Evolutionary conservation across 2,329 filamentous ascomycete species (phyloP), one percentile per base, ranked within the genome.

Genomic region (Epichloe aotearoae): DNA sequence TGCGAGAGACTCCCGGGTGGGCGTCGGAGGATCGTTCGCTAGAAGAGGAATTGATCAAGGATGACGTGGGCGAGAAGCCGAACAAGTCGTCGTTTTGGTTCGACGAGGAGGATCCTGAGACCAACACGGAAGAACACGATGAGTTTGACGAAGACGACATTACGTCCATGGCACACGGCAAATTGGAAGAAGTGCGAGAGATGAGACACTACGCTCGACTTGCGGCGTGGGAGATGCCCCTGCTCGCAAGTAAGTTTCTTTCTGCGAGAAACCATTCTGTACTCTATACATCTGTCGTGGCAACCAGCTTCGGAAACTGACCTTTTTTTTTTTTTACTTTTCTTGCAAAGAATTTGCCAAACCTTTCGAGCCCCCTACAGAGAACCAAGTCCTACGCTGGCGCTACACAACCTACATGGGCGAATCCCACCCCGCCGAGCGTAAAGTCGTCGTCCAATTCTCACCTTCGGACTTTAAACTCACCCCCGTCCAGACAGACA

Each of bases 331-430:
- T 26, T 2, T 23, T 6, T 2, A 2, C 6, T 26, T 43, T 43
- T 19, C 14, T 42, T 1, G 23, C 23, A 33, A 15, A 95, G 88
- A 91, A 64, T 78, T 93, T 55, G 84, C 87, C 50, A 87, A 87
- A 68, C 84, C 87, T 17, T 97, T 95, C 66, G 70, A 76, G 54
- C 79, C 82, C 82, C 88, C 91, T 2, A 75, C 77, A 14, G 66
- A 74, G 33, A 68, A 80, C 44, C 76, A 86, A 59, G 81, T 88
- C 44, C 80, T 98, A 52, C 85, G 91, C 61, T 98, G 96, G 81
- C 84, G 93, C 61, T 96, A 95, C 73, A 98, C 93, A 15, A 90
- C 85, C 38, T 97, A 97, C 71, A 84, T 98, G 77, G 91, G 91
- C 61, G 93, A 97, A 69, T 74, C 79, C 51, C 94, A 98, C 70